A percentile compares a stretch with the other conserved stretches of the same genome.
Conservation (phyloP, 345 rosid species). For the Camelina neglecta region DNA sequence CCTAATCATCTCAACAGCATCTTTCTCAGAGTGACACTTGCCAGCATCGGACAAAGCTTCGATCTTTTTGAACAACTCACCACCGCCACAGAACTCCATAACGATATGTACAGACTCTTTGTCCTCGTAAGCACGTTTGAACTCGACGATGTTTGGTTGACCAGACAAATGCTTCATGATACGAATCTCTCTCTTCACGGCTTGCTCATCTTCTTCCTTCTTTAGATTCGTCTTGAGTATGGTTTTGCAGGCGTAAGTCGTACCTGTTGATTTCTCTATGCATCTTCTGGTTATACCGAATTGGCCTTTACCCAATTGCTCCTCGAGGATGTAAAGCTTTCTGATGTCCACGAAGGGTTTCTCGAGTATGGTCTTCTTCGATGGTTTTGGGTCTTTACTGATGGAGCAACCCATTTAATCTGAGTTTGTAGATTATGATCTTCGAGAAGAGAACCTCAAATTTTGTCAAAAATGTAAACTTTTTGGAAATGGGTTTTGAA, state of each 20-base stretch:
- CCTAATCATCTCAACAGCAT: conserved; percentile 63
- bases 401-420: conserved; percentile 61
- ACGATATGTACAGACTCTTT: conserved; percentile 70
- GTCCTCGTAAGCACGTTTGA: conserved; percentile 73
- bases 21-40: conserved; percentile 67
- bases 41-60: conserved; percentile 51
- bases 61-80: conserved; percentile 80
- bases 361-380: conserved; percentile 55
- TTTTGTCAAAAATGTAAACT: too few relatives aligned
- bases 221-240: conserved; percentile 62
- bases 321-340: conserved; percentile 56
- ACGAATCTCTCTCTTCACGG: conserved; percentile 68
- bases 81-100: conserved; percentile 88
- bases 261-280: conserved; percentile 69
- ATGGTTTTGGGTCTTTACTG: conserved; percentile 48
- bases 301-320: conserved; percentile 78
- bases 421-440: background rate
- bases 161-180: conserved; percentile 84
- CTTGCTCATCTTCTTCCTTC: conserved; percentile 58
- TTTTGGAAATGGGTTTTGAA: too few relatives aligned
- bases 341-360: conserved; percentile 71
- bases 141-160: conserved; percentile 73
- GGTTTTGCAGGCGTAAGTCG: conserved; percentile 74
- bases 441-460: too few relatives aligned
- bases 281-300: conserved; percentile 66